A percentile compares a stretch with the other conserved stretches of the same genome.
These are phyloP conservation scores for Porpolomopsis calyptriformis DNA, from an alignment of 768 basidiomycete species.

Conservation along the genomic window DNA sequence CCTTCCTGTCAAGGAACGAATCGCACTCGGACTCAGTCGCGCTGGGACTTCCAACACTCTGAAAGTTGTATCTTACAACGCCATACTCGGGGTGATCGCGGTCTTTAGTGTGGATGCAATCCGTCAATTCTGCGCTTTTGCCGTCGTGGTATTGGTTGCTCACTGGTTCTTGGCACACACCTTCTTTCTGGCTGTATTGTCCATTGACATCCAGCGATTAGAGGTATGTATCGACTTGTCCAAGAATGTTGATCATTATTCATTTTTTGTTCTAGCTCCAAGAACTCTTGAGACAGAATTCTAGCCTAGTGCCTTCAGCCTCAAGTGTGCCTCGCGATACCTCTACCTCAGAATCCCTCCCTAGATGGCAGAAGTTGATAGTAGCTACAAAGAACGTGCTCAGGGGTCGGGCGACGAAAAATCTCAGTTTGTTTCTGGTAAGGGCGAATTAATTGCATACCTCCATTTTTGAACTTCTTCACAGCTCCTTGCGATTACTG, in stretches of 20 bases:
- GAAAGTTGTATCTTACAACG: slow-evolving; percentile 82
- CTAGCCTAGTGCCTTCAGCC: slow-evolving; percentile 39
- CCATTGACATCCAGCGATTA: slow-evolving; percentile 90
- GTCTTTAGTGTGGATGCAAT: slow-evolving; percentile 70
- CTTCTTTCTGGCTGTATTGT: slow-evolving; percentile 88
- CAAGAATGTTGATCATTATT: slow-evolving; percentile 5
- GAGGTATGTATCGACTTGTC: slow-evolving; percentile 41
- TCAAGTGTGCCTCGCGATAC: slow-evolving; percentile 16
- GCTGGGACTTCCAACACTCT: slow-evolving; percentile 89
- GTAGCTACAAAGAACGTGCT: slow-evolving; percentile 36
- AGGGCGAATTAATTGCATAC: slow-evolving; percentile 12
- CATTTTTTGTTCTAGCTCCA: slow-evolving; percentile 44
- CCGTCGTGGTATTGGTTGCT: slow-evolving; percentile 86
- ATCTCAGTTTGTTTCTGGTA: slow-evolving; percentile 74
- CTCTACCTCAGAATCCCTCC: slow-evolving; percentile 29
- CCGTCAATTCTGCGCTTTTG: slow-evolving; percentile 87
- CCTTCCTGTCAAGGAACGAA: slow-evolving; percentile 81
- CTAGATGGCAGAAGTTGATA: slow-evolving; percentile 35
- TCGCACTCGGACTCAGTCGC: slow-evolving; percentile 79
- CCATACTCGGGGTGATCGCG: slow-evolving; percentile 66
- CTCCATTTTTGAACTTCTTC: slow-evolving; percentile 4
- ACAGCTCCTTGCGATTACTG: slow-evolving; percentile 70
- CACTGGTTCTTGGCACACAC: slow-evolving; percentile 98
- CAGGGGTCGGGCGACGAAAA: slow-evolving; percentile 59
- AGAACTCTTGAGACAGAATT: slow-evolving; percentile 72